phyloP scores from a whole-genome alignment of 2,329 filamentous ascomycete species.

The Elsinoe australis region DNA sequence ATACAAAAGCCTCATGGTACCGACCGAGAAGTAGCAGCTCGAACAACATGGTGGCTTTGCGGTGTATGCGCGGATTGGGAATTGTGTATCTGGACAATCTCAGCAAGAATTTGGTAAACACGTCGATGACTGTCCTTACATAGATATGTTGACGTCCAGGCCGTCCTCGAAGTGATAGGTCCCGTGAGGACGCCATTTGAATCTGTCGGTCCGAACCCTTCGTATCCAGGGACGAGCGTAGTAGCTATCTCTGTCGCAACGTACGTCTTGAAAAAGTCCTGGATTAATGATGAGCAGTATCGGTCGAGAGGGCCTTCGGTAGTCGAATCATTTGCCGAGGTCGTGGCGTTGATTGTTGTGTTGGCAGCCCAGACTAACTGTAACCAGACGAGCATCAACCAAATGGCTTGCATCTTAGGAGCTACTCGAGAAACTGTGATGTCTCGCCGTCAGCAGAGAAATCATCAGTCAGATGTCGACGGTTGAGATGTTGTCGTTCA shows the following conservation, averaged over 20 bases:
- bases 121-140: constrained; percentile 10
- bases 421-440: too few relatives aligned
- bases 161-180: constrained; percentile 18
- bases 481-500: too few relatives aligned
- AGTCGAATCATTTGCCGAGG: too few relatives aligned
- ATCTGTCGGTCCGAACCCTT: constrained; percentile 20
- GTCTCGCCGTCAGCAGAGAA: too few relatives aligned
- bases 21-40: constrained; percentile 18
- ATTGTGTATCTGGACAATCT: constrained; percentile 19
- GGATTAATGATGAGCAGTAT: constrained; percentile 4
- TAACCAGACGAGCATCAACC: too few relatives aligned
- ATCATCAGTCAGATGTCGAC: too few relatives aligned
- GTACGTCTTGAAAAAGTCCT: constrained; percentile 10
- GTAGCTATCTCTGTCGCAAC: constrained; percentile 16
- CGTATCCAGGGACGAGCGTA: constrained; percentile 19
- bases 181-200: constrained; percentile 17
- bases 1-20: constrained; percentile 18
- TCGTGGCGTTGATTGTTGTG: too few relatives aligned
- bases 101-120: background rate
- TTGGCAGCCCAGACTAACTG: too few relatives aligned
- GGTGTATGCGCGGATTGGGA: constrained; percentile 18
- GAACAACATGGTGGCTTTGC: constrained; percentile 19
- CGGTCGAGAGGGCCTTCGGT: too few relatives aligned
- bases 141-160: constrained; percentile 18
- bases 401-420: too few relatives aligned